Evolutionary conservation across 1,284 basidiomycete genomes (phyloP).

Genomic region (Sanghuangporus sanghuang): DNA sequence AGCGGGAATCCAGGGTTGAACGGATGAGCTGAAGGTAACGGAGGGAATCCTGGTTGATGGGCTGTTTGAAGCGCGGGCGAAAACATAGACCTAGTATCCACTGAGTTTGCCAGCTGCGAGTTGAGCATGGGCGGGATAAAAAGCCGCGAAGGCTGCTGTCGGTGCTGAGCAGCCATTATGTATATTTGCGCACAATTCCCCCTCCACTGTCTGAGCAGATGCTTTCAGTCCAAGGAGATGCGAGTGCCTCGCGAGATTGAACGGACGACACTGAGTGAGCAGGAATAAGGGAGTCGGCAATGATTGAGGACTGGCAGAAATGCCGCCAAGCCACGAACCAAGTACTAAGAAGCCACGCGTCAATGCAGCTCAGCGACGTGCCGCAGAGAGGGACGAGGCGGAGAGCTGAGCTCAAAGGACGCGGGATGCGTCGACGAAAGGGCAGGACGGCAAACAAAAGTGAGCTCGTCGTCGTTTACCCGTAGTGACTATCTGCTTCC

Average conservation of each 20-base stretch:
- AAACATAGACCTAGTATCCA: slow-evolving; percentile 43
- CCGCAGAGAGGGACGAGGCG: neutral
- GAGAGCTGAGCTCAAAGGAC: neutral
- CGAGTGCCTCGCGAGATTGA: neutral
- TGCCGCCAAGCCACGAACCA: neutral
- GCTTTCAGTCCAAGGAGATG: neutral
- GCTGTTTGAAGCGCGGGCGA: slow-evolving; percentile 62
- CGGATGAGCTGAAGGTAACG: slow-evolving; percentile 39
- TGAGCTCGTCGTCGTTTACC: neutral
- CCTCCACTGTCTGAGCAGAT: neutral
- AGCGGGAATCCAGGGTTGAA: slow-evolving; percentile 30
- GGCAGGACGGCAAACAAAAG: neutral
- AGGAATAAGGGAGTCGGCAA: neutral
- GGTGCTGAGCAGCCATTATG: slow-evolving; percentile 25
- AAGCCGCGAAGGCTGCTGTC: slow-evolving; percentile 35
- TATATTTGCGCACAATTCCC: neutral
- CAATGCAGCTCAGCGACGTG: neutral
- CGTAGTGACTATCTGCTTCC: neutral
- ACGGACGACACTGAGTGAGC: neutral
- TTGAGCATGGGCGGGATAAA: slow-evolving; percentile 40
- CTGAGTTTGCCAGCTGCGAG: slow-evolving; percentile 40
- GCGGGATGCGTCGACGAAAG: neutral
- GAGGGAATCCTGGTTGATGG: slow-evolving; percentile 51
- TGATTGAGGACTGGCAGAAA: neutral
- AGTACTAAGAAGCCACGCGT: neutral